Percentiles rank a stretch among this genome's conserved stretches.
Evolutionary conservation across 2,329 filamentous ascomycete species (phyloP).

Genomic region (Xylaria arbuscula): DNA sequence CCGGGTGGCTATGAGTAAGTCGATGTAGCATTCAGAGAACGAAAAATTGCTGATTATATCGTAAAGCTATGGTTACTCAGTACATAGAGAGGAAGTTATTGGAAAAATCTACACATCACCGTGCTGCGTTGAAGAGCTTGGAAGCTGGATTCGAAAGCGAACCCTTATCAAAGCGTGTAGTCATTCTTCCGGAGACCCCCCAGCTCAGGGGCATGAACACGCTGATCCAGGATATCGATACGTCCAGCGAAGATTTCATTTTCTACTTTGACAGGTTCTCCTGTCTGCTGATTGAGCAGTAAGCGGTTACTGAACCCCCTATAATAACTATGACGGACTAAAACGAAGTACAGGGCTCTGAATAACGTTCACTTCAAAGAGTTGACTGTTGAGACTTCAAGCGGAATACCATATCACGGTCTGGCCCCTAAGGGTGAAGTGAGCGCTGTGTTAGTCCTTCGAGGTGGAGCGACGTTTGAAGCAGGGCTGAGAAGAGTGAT

Average conservation of each 20-base stretch:
- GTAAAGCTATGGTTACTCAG: conserved; percentile 86
- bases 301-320: conserved; percentile 45
- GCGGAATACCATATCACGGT: conserved; percentile 76
- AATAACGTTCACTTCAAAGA: conserved; percentile 79
- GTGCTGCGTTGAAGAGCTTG: conserved; percentile 79
- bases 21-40: conserved; percentile 1
- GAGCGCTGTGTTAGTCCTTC: conserved; percentile 87
- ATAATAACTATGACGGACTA: not conserved
- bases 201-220: conserved; percentile 92
- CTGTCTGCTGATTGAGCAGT: conserved; percentile 84
- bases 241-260: conserved; percentile 88
- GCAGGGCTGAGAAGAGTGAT: conserved; percentile 89
- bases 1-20: conserved; percentile 82
- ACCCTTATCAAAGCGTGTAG: conserved; percentile 78
- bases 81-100: conserved; percentile 89
- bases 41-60: conserved; percentile 25
- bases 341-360: conserved; percentile 66
- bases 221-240: conserved; percentile 83
- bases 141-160: conserved; percentile 77
- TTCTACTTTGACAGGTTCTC: conserved; percentile 96
- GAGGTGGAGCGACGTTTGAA: conserved; percentile 89
- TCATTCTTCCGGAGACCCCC: conserved; percentile 78
- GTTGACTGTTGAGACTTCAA: conserved; percentile 75
- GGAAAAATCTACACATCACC: conserved; percentile 86
- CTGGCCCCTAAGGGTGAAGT: conserved; percentile 77